Evolutionary conservation across 2,329 filamentous ascomycete species (phyloP).

Genomic region (Colletotrichum melonis): DNA sequence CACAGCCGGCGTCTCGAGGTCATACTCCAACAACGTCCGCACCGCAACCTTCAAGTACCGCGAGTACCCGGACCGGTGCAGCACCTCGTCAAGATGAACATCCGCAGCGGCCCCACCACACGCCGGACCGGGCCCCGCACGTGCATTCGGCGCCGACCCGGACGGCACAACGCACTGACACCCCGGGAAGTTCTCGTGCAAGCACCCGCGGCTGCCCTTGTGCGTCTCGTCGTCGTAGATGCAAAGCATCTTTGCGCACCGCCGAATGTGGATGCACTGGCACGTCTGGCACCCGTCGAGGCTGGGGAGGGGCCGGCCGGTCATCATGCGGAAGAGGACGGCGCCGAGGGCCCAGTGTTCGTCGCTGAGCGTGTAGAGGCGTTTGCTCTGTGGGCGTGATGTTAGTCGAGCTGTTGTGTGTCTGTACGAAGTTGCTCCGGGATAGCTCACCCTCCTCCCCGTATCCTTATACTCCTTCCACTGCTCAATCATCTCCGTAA

Average conservation of each 20-base stretch:
- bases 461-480: conserved; percentile 25
- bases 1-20: conserved; percentile 33
- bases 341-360: conserved; percentile 53
- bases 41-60: conserved; percentile 39
- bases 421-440: too few species aligned
- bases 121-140: too few species aligned
- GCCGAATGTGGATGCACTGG: conserved; percentile 42
- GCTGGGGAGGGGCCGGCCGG: conserved; percentile 40
- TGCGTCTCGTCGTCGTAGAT: background rate
- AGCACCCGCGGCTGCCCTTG: conserved; percentile 29
- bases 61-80: conserved; percentile 44
- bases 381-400: conserved; percentile 38
- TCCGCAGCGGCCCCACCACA: conserved; percentile 20
- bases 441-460: conserved; percentile 14
- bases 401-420: background rate
- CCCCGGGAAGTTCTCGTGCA: conserved; percentile 34
- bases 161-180: conserved; percentile 31
- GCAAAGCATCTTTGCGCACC: conserved; percentile 26
- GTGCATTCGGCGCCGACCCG: too few species aligned
- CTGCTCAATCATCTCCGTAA: conserved; percentile 27
- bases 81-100: conserved; percentile 45
- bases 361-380: conserved; percentile 48
- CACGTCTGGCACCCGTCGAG: conserved; percentile 43
- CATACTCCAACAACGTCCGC: conserved; percentile 40
- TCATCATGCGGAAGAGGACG: conserved; percentile 57